Evolutionary conservation across 768 basidiomycete genomes (phyloP).

Genomic region (Phylloporus scabripes): DNA sequence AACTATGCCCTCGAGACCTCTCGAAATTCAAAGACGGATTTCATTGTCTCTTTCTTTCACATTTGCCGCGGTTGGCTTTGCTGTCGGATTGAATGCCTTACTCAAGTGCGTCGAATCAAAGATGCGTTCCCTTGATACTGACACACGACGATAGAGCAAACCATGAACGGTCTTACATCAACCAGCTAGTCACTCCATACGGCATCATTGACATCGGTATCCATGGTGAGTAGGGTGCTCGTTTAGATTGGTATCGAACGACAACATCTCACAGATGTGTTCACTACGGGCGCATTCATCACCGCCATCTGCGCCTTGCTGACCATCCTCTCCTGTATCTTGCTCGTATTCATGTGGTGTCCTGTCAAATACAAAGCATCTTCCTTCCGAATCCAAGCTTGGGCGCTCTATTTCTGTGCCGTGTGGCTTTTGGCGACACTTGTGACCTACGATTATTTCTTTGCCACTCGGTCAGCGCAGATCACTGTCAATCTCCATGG

Average conservation of each 20-base stretch:
- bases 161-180: conserved; percentile 10
- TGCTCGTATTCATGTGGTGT: conserved; percentile 21
- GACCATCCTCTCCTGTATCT: conserved; percentile 27
- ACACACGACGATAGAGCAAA: conserved; percentile 8
- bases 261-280: conserved; percentile 32
- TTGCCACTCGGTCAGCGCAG: conserved; percentile 40
- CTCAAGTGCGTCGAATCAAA: conserved; percentile 13
- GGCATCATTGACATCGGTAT: conserved; percentile 7
- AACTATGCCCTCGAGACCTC: conserved; percentile 5
- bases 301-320: conserved; percentile 34
- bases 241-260: neutral
- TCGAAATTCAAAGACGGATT: conserved; percentile 12
- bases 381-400: conserved; percentile 31
- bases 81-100: conserved; percentile 18
- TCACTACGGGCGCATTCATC: conserved; percentile 34
- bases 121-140: neutral
- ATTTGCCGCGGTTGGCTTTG: conserved; percentile 22
- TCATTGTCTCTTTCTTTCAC: conserved; percentile 29
- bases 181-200: conserved; percentile 4
- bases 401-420: conserved; percentile 38
- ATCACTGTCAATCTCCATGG: conserved; percentile 40
- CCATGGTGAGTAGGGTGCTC: conserved; percentile 7
- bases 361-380: neutral
- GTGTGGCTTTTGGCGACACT: conserved; percentile 46
- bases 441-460: conserved; percentile 43